A percentile compares a stretch with the other conserved stretches of the same genome.
Conservation (phyloP, 2,329 filamentous ascomycete species). For the Exophiala sp. region DNA sequence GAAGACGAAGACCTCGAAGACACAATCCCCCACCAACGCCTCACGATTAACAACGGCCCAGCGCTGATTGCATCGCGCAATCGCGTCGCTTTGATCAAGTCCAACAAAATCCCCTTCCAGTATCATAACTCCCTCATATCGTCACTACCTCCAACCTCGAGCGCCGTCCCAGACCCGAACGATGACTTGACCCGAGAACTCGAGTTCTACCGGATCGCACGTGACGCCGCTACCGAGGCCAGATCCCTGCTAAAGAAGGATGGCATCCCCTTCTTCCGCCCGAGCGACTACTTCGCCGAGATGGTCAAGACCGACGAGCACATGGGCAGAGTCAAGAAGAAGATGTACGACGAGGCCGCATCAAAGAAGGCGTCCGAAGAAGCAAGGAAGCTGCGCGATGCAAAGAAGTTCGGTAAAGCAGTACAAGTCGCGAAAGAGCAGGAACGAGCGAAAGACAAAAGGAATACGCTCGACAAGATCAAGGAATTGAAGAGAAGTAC, state of each 20-base stretch:
- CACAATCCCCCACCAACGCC: constrained; percentile 81
- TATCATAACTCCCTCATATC: constrained; percentile 76
- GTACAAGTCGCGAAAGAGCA: constrained; percentile 95
- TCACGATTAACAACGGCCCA: constrained; percentile 95
- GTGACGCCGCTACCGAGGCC: constrained; percentile 71
- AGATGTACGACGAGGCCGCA: constrained; percentile 87
- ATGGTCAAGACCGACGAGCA: constrained; percentile 99
- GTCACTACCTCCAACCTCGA: constrained; percentile 49
- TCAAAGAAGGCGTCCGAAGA: constrained; percentile 89
- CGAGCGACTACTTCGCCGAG: constrained; percentile 95
- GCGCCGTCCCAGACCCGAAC: constrained; percentile 75
- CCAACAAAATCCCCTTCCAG: constrained; percentile 66
- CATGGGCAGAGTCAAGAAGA: constrained; percentile 94
- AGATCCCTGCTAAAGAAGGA: constrained; percentile 75
- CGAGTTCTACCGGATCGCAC: constrained; percentile 85
- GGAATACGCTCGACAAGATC: constrained; percentile 92
- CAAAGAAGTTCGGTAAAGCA: constrained; percentile 99
- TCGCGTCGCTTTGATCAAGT: constrained; percentile 60
- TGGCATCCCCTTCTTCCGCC: constrained; percentile 79
- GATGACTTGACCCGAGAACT: constrained; percentile 92
- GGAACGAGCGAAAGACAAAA: constrained; percentile 88
- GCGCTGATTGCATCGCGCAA: constrained; percentile 77
- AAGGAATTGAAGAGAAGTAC: constrained; percentile 90
- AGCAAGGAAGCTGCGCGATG: constrained; percentile 83
- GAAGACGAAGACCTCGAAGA: constrained; percentile 80